A percentile compares a stretch with the other conserved stretches of the same genome.
These are phyloP conservation scores for Leishmania major DNA, from an alignment of 208 protist species.

Conservation along the genomic window DNA sequence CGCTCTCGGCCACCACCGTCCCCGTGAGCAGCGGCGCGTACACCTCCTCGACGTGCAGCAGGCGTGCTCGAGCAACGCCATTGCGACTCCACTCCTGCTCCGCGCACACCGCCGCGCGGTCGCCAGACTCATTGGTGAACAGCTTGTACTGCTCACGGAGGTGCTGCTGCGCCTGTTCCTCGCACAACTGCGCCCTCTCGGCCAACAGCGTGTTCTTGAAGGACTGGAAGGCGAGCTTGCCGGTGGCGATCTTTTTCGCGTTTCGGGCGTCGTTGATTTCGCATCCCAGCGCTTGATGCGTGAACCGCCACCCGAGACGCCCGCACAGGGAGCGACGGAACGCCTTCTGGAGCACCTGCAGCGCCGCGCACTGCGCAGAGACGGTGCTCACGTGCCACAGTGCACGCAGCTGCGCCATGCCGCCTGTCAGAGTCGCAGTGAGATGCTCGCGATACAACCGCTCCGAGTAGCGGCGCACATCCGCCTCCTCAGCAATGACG, in stretches of 20 bases:
- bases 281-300: slow-evolving; percentile 52
- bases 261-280: slow-evolving; percentile 53
- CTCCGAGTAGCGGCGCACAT: slow-evolving; percentile 2
- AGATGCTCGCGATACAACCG: neutral
- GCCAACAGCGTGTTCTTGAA: slow-evolving; percentile 41
- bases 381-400: slow-evolving; percentile 28
- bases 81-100: slow-evolving; percentile 43
- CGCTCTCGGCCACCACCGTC: neutral
- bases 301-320: slow-evolving; percentile 57
- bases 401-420: slow-evolving; percentile 1
- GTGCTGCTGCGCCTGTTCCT: slow-evolving; percentile 42
- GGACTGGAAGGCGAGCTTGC: slow-evolving; percentile 25
- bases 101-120: slow-evolving; percentile 38
- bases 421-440: neutral
- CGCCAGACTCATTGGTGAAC: slow-evolving; percentile 32
- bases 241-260: slow-evolving; percentile 38
- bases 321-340: slow-evolving; percentile 43
- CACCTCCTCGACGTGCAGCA: slow-evolving; percentile 18
- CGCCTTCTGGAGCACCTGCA: slow-evolving; percentile 53
- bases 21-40: slow-evolving; percentile 7
- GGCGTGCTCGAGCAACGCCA: slow-evolving; percentile 3
- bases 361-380: slow-evolving; percentile 16
- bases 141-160: slow-evolving; percentile 26
- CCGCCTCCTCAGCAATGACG: slow-evolving; percentile 1
- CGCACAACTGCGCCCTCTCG: slow-evolving; percentile 35